These are phyloP conservation scores for Phytomonas sp. DNA, from an alignment of 208 protist species.

Conservation along the genomic window DNA sequence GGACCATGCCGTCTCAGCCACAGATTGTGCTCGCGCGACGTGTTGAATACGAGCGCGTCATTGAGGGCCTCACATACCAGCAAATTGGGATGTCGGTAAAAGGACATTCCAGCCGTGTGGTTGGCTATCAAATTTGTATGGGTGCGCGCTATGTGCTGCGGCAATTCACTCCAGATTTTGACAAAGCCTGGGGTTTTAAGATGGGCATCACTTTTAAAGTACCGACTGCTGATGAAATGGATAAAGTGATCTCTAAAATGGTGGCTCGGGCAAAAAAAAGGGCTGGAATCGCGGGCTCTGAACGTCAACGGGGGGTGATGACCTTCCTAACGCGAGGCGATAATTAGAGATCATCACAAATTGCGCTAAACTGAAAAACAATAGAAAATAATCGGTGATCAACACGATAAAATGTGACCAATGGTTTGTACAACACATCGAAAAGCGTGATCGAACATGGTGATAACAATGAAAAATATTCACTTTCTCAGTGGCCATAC, in stretches of 20 bases:
- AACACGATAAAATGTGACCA: background rate
- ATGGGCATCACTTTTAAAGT: conserved; percentile 44
- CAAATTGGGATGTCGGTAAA: conserved; percentile 70
- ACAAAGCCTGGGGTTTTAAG: conserved; percentile 70
- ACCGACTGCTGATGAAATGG: conserved; percentile 16
- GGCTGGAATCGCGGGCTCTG: background rate
- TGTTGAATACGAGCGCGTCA: conserved; percentile 51
- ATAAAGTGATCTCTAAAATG: conserved; percentile 15
- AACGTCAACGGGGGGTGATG: background rate
- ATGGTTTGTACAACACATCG: background rate
- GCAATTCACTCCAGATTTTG: conserved; percentile 43
- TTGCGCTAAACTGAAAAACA: background rate
- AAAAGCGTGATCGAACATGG: background rate
- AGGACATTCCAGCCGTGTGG: conserved; percentile 36
- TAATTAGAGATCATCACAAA: conserved; percentile 4
- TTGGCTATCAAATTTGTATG: conserved; percentile 81
- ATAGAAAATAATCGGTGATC: background rate
- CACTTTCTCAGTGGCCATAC: background rate
- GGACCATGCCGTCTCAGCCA: conserved; percentile 16
- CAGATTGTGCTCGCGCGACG: conserved; percentile 33
- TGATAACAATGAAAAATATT: background rate
- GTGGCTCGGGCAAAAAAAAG: conserved; percentile 13
- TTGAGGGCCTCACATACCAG: conserved; percentile 45
- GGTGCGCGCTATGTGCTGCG: conserved; percentile 68
- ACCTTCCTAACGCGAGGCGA: conserved; percentile 27